These are phyloP conservation scores for Leccinum variicolor DNA, from an alignment of 768 basidiomycete species.

Conservation along the genomic window DNA sequence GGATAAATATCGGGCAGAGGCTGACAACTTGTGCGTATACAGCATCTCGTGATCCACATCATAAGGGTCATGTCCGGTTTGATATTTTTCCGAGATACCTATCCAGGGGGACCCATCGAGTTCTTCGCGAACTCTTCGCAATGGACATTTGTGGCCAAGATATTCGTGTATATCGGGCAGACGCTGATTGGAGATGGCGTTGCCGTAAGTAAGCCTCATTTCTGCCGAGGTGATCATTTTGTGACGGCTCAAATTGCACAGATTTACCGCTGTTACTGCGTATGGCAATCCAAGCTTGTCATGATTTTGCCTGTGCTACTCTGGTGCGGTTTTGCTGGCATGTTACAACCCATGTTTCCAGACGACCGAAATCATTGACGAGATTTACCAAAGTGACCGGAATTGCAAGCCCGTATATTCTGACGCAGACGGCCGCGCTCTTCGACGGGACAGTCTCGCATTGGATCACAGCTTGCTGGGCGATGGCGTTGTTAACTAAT, in stretches of 20 bases:
- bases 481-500: neutral
- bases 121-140: neutral
- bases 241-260: neutral
- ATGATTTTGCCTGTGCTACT: neutral
- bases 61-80: neutral
- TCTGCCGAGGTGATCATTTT: neutral
- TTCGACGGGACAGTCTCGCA: neutral
- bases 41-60: neutral
- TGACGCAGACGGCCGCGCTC: neutral
- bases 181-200: neutral
- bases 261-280: neutral
- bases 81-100: neutral
- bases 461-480: neutral
- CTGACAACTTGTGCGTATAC: neutral
- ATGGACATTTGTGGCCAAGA: neutral
- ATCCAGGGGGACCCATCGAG: neutral
- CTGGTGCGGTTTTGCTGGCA: neutral
- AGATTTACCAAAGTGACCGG: conserved; percentile 10
- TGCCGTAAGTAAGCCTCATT: neutral
- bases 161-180: neutral
- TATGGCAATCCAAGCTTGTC: neutral
- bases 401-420: conserved; percentile 9
- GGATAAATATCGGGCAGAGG: no score
- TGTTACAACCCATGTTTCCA: neutral
- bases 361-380: neutral